Base-by-base conservation (phyloP, 1,284 basidiomycete species). In the Taiwanofungus camphoratus region DNA sequence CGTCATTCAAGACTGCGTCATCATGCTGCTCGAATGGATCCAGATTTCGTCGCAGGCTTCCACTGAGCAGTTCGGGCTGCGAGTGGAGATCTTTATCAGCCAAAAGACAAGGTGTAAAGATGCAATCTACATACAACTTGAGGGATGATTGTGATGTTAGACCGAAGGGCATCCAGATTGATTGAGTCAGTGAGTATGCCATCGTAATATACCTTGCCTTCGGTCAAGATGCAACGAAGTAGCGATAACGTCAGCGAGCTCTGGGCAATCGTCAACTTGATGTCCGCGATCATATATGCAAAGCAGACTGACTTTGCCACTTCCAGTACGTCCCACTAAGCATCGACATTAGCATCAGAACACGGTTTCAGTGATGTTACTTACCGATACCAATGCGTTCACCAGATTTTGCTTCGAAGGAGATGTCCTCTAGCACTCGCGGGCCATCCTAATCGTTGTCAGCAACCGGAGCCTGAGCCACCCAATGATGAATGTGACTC, bases 321-420 rank as follows among this genome's bases (percentile, higher is more conserved):
- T 82, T 13, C 86, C 86, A 1, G 86, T 88, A 20, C 87, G 68
- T 22, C 86, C 85, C 16, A 82, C 58, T 55, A 22, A 44, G 27
- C 53, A 52, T 1, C 51, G 19, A 30, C 4, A 38, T 16, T 39
- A 50, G 6, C 13, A 18, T 23, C 7, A n/a, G 15, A 11, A 7
- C 7, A 35, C 3, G 24, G 59, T 70, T 16, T 39, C 44, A 19
- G 4, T 19, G 20, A 15, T 26, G 41, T 70, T 43, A 72, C 67
- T 84, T 84, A 52, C 85, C 85, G 45, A 79, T 68, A 34, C 76
- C 76, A 16, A 79, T 65, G 30, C 72, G 69, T 53, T 77, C 71
- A 3, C 77, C 76, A 23, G 68, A 66, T 41, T 67, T 67, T 48
- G 77, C 69, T 27, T 63, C 61, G 45, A 79, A 68, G 4, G 66